Base-by-base conservation (phyloP, 2,329 filamentous ascomycete species). In the Cercospora sp. region DNA sequence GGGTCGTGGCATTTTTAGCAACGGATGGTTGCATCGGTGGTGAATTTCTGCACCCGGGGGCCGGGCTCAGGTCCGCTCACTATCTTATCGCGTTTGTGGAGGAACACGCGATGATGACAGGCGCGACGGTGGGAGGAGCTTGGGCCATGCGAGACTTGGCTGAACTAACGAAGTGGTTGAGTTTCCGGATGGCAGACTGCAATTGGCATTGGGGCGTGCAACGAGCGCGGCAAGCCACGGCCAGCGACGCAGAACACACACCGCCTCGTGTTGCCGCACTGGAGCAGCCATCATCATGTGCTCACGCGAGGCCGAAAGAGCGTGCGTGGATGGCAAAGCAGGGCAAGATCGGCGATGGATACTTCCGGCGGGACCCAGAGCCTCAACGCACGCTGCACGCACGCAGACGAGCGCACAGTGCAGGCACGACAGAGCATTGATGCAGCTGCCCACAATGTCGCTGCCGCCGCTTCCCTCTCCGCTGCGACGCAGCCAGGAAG, bases 301-400 rank as follows among this genome's bases (percentile, higher is more conserved):
- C 66, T 62, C 57, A 58, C 66, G 62, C 55, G 57, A 58, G 12
- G 57, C 53, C 55, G 40, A 24, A 45, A 67, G 51, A 26, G 66
- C 53, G 43, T 32, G 61, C 40, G 37, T 3, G 30, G 21, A 26
- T n/a, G n/a, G 18, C 40, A 49, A 51, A 43, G 21, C n/a, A 49
- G n/a, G 66, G 37, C 58, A 64, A 24, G 66, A 68, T 68, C 66
- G 62, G 55, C 66, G 65, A 67, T 67, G 65, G 55, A 21, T 30
- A 16, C 57, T 55, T 43, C 26, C 34, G 34, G 49, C 49, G 49
- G 45, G 45, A 13, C 45, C 45, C 45, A 51, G 62, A 64, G 62
- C 45, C 62, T 64, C 62, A 64, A 64, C 62, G 53, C 53, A 30
- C 53, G 53, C 26, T 58, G 26, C 53, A 32, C 37, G 37, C 37